Evolutionary conservation across 2,329 filamentous ascomycete genomes (phyloP), one percentile per base, ranked within the genome.

Genomic region (Torrubiella hemipterigena): DNA sequence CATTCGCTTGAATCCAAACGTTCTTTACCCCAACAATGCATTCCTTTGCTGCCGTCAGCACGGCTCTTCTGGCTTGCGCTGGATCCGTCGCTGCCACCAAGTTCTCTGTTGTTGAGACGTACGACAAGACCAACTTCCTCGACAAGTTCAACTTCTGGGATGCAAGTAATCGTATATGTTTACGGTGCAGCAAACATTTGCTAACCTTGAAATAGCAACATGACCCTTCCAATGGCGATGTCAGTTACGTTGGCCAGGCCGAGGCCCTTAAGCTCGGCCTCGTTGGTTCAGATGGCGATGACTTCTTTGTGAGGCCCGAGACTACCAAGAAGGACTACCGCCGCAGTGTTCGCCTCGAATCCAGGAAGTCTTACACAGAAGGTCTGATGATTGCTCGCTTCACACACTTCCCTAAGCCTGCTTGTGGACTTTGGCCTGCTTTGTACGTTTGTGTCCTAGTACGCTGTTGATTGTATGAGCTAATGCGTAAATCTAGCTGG

Each of bases 351-450:
- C 67, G 80, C n/a, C 47, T 86, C 8, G 67, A 72, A 35, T 79
- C 74, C 46, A 73, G 64, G 34, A 62, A 64, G 21, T 50, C 54
- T 4, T 85, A 78, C 52, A 69, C 61, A 32, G 61, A 72, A 29
- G 80, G 76, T 6, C 66, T 85, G 17, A 65, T 85, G 42, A 69
- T 85, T 23, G 59, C 77, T 27, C 74, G 81, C 46, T 67, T 83
- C 35, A 60, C 58, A 5, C 76, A 83, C 42, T 73, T 84, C 56
- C 78, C 80, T n/a, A 62, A 57, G 29, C 61, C 66, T 4, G 57
- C 62, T 27, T 84, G 79, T 42, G 79, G 80, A 24, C 64, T 67
- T 6, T 84, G 79, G 79, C 79, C 79, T 6, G 76, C 78, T 56
- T 62, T 75, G 62, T 70, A 55, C 49, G 54, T 43, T 12, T 6